These are phyloP conservation scores for Podaxis pistillaris DNA, from an alignment of 768 basidiomycete species.

Conservation along the genomic window DNA sequence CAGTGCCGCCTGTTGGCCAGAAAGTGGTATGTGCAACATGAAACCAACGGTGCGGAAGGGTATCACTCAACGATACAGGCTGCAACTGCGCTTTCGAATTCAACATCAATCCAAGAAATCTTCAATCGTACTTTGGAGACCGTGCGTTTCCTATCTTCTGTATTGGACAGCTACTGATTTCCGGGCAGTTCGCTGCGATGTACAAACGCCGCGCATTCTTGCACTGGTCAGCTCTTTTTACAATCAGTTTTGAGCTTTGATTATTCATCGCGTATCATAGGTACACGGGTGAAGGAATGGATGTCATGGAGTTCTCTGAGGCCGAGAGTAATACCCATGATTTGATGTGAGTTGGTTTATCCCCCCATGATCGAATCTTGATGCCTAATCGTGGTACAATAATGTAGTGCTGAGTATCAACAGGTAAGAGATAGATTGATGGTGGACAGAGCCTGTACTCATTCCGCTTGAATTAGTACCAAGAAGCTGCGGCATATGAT, in stretches of 20 bases:
- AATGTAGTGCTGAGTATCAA: slow-evolving; percentile 79
- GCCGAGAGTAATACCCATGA: slow-evolving; percentile 83
- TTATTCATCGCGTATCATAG: slow-evolving; percentile 20
- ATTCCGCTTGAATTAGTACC: slow-evolving; percentile 24
- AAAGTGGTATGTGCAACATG: slow-evolving; percentile 45
- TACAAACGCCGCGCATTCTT: slow-evolving; percentile 84
- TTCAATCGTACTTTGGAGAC: slow-evolving; percentile 72
- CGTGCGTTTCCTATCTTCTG: slow-evolving; percentile 31
- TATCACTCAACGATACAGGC: slow-evolving; percentile 38
- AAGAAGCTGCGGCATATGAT: slow-evolving; percentile 29
- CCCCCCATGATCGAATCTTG: not conserved
- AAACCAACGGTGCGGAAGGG: slow-evolving; percentile 11
- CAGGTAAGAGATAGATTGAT: slow-evolving; percentile 42
- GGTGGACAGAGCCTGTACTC: not conserved
- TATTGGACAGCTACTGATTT: not conserved
- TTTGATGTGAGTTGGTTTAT: slow-evolving; percentile 59
- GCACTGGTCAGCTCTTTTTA: slow-evolving; percentile 56
- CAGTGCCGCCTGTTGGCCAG: slow-evolving; percentile 81
- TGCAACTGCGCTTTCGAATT: slow-evolving; percentile 71
- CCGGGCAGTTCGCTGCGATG: slow-evolving; percentile 68
- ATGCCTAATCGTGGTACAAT: slow-evolving; percentile 2
- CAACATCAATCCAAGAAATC: slow-evolving; percentile 82
- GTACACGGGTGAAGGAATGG: slow-evolving; percentile 92
- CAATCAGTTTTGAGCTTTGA: not conserved
- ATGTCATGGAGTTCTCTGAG: slow-evolving; percentile 80